Percentiles rank a stretch among this genome's conserved stretches.
phyloP scores from a whole-genome alignment of 164 flowering plant species.

The Vitis labrusca region DNA sequence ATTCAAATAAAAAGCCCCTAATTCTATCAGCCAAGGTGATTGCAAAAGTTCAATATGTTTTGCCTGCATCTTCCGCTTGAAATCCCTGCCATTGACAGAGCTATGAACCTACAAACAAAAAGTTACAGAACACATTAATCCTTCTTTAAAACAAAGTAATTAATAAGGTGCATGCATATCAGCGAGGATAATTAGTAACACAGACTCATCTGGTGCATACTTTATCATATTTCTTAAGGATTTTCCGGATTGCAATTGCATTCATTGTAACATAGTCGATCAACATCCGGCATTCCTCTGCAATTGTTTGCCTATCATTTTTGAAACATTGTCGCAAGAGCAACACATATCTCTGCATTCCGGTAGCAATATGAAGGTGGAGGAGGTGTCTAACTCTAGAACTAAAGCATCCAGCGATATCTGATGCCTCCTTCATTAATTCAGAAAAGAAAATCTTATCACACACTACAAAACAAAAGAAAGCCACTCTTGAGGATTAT shows the following conservation, averaged over 20 bases:
- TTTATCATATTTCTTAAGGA: conserved; percentile 93
- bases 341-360: conserved; percentile 52
- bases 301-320: conserved; percentile 42
- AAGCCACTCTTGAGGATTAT: neutral
- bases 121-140: neutral
- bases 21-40: conserved; percentile 89
- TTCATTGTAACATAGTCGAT: conserved; percentile 79
- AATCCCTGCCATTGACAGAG: conserved; percentile 73
- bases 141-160: neutral
- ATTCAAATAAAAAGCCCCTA: conserved; percentile 80
- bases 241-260: conserved; percentile 83
- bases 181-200: neutral
- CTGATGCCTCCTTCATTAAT: conserved; percentile 76
- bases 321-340: conserved; percentile 52
- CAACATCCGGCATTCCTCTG: conserved; percentile 58
- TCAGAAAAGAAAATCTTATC: conserved; percentile 84
- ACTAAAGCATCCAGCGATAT: conserved; percentile 71
- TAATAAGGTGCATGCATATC: neutral
- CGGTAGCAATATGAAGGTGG: conserved; percentile 56
- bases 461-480: conserved; percentile 52
- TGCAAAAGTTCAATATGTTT: conserved; percentile 80
- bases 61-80: conserved; percentile 62
- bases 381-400: conserved; percentile 70
- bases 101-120: conserved; percentile 56
- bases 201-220: conserved; percentile 33